Base-by-base conservation (phyloP, 2,329 filamentous ascomycete genomes). In the Geosmithia flava region DNA sequence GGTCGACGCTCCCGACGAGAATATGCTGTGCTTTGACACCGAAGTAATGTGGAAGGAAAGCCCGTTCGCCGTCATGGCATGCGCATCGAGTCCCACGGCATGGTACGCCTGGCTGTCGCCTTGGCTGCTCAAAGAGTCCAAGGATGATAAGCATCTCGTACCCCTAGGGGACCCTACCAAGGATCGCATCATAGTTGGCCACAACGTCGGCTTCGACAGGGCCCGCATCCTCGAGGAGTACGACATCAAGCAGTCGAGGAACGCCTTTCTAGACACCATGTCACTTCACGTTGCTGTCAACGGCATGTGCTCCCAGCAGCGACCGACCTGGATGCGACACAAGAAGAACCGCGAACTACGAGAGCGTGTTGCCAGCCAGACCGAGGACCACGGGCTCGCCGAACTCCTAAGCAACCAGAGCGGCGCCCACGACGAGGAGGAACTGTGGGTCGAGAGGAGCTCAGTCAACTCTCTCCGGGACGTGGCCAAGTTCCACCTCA, bases 61-160 rank as follows among this genome's bases (percentile, higher is more conserved):
- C 54, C 83, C 85, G 0, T 98, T 88, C 63, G 89, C 94, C 1
- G 88, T 95, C 49, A 97, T 98, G 88, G 93, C 94, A 20, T 97
- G 91, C 61, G 93, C 94, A 15, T 86, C 83, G 17, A 89, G 89
- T 55, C 83, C 87, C 1, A 90, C 81, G 3, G 83, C 89, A 29
- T 98, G 94, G 94, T 98, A 98, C 68, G 87, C 84, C 1, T 98
- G 93, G 93, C 66, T 98, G 47, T 98, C 93, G 13, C 93, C 93
- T 0, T 98, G 91, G 91, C 69, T 98, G 37, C 67, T 98, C 17
- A 86, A 82, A 29, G 87, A 97, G 68, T 83, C 87, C 1, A 70
- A 85, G 37, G 80, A 80, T 30, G 76, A 87, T 58, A 77, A 80
- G 45, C 91, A 98, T 51, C 69, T 98, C 13, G 83, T 98, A 45